phyloP scores from a whole-genome alignment of 192 early-diverging fungal species.

The Coemansia sp. region DNA sequence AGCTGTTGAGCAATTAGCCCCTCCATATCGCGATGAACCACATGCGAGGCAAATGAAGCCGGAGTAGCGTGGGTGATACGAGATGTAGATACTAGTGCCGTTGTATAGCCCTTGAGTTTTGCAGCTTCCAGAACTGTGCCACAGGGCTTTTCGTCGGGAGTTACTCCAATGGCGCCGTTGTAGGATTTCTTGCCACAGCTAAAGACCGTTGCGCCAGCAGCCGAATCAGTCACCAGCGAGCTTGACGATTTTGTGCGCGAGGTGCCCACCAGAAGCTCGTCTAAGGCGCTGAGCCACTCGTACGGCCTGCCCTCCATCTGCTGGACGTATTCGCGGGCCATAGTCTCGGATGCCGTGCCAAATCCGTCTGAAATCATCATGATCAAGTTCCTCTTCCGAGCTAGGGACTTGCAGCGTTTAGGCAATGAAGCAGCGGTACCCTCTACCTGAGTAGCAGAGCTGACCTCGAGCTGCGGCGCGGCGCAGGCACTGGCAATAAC shows the following conservation, averaged over 20 bases:
- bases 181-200: conserved; percentile 56
- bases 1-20: conserved; percentile 57
- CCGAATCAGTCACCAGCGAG: conserved; percentile 60
- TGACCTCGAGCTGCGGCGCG: neutral
- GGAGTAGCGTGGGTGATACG: conserved; percentile 67
- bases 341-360: conserved; percentile 59
- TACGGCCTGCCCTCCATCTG: conserved; percentile 5
- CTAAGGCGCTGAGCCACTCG: conserved; percentile 46
- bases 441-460: neutral
- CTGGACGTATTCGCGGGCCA: conserved; percentile 51
- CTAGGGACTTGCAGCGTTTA: neutral
- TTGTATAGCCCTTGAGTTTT: conserved; percentile 46
- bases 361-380: conserved; percentile 67
- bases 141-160: conserved; percentile 44
- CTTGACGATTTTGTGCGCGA: conserved; percentile 54
- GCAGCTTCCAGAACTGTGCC: conserved; percentile 65
- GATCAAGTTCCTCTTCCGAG: conserved; percentile 51
- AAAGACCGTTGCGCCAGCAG: conserved; percentile 63
- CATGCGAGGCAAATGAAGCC: conserved; percentile 59
- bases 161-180: conserved; percentile 59
- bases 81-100: conserved; percentile 60
- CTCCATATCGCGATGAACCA: conserved; percentile 53
- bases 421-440: neutral
- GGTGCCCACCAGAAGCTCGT: conserved; percentile 53
- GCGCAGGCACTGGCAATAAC: conserved; percentile 1